Percentiles rank a stretch among this genome's conserved stretches.
These are phyloP conservation scores for Pseudognaphalium luteoalbum DNA, from an alignment of 129 eudicot species.

Conservation along the genomic window DNA sequence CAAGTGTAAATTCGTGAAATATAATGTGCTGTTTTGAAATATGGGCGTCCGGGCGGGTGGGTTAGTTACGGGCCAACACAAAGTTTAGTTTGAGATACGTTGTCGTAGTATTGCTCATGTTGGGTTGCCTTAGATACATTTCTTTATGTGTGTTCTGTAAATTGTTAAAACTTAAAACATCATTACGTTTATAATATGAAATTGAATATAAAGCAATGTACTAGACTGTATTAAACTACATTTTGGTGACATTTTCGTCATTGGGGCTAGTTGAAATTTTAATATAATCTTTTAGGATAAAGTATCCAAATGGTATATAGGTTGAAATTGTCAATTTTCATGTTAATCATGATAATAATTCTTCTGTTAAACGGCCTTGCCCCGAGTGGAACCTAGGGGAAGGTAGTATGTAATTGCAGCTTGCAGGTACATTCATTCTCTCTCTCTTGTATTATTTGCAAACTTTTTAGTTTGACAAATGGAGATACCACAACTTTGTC, in stretches of 20 bases:
- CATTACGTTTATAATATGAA: not conserved
- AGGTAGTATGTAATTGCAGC: constrained; percentile 8
- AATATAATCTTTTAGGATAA: not conserved
- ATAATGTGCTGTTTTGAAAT: not conserved
- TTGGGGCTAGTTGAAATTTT: not conserved
- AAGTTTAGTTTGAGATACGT: not conserved
- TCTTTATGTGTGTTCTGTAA: too few species aligned
- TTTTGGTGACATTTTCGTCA: not conserved
- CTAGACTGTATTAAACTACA: not conserved
- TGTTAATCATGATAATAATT: not conserved
- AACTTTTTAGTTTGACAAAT: constrained; percentile 1
- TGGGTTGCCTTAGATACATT: too few species aligned
- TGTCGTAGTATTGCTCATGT: not conserved
- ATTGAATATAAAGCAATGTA: not conserved
- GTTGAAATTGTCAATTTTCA: not conserved
- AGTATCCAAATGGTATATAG: not conserved
- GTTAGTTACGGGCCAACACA: not conserved
- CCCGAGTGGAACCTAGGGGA: not conserved
- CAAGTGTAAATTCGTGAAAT: not conserved
- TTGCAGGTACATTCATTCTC: not conserved
- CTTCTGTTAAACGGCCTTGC: not conserved
- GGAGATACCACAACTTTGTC: not conserved
- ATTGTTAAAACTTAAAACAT: too few species aligned
- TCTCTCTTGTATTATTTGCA: not conserved
- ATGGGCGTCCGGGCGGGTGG: not conserved